Evolutionary conservation across 2,329 filamentous ascomycete genomes (phyloP).

Genomic region (Aspergillus melleus): DNA sequence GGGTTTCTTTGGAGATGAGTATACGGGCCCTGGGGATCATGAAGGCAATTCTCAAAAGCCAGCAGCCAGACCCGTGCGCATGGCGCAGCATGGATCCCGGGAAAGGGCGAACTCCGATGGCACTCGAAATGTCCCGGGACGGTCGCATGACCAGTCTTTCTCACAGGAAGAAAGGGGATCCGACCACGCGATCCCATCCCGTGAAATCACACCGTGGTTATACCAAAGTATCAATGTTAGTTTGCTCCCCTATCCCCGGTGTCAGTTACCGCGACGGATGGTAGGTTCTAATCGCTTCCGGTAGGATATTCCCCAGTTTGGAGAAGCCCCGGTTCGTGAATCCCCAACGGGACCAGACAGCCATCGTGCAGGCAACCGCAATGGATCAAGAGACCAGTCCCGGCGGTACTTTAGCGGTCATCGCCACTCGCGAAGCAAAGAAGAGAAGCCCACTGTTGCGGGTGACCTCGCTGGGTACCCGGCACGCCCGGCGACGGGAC

Average conservation of each 20-base stretch:
- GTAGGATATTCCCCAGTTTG: slow-evolving; percentile 73
- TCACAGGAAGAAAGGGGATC: slow-evolving; percentile 70
- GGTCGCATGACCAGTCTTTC: slow-evolving; percentile 56
- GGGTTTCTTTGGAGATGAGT: slow-evolving; percentile 91
- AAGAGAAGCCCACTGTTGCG: slow-evolving; percentile 50
- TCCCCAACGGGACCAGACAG: slow-evolving; percentile 69
- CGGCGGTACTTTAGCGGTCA: slow-evolving; percentile 51
- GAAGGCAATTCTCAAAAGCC: slow-evolving; percentile 62
- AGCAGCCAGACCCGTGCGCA: slow-evolving; percentile 28
- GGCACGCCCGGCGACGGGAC: slow-evolving; percentile 69
- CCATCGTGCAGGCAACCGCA: slow-evolving; percentile 61
- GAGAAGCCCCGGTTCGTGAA: slow-evolving; percentile 73
- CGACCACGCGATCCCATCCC: slow-evolving; percentile 80
- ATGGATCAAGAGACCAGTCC: slow-evolving; percentile 53
- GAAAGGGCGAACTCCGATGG: slow-evolving; percentile 82
- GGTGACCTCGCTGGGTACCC: slow-evolving; percentile 50
- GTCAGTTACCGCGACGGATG: not conserved
- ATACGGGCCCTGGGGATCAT: slow-evolving; percentile 63
- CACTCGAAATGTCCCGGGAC: slow-evolving; percentile 56
- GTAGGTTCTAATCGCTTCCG: not conserved
- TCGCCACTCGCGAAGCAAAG: slow-evolving; percentile 55
- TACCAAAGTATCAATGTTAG: slow-evolving; percentile 82
- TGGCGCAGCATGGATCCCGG: slow-evolving; percentile 59
- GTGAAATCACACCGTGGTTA: slow-evolving; percentile 95
- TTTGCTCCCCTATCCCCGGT: not conserved